A percentile compares a stretch with the other conserved stretches of the same genome.
Evolutionary conservation across 192 early-diverging fungal species (phyloP).

Genomic region (Podila epicladia): DNA sequence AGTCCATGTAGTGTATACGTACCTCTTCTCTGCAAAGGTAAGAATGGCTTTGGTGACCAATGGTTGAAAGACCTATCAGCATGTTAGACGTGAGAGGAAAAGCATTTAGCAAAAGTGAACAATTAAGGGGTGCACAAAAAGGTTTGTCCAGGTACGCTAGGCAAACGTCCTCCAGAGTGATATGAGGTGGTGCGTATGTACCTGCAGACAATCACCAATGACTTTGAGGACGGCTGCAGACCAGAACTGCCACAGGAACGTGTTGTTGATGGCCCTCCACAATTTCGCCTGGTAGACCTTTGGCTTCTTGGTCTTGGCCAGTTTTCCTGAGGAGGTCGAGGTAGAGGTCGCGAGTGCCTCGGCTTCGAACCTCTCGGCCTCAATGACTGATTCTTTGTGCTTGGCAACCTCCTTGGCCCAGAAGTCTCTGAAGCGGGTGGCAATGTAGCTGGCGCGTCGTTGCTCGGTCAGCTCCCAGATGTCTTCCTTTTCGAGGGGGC

Average conservation of each 20-base stretch:
- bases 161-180: not conserved
- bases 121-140: not conserved
- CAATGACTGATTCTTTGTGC: not conserved
- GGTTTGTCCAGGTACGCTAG: not conserved
- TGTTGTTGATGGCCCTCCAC: constrained; percentile 51
- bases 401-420: constrained; percentile 46
- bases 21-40: constrained; percentile 28
- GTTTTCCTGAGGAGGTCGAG: no score
- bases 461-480: constrained; percentile 57
- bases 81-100: not conserved
- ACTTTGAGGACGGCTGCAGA: constrained; percentile 45
- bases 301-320: constrained; percentile 8
- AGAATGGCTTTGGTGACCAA: constrained; percentile 47
- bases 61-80: constrained; percentile 35
- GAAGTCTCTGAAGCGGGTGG: constrained; percentile 26
- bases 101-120: not conserved
- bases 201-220: constrained; percentile 48
- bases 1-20: not conserved
- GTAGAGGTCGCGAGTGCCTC: not conserved
- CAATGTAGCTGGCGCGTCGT: constrained; percentile 37
- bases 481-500: constrained; percentile 71
- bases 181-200: constrained; percentile 10
- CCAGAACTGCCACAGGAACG: constrained; percentile 54
- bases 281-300: constrained; percentile 47
- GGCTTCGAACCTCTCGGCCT: constrained; percentile 9